Evolutionary conservation across 2,329 filamentous ascomycete genomes (phyloP).

Genomic region (Dryadomyces sulphureus): DNA sequence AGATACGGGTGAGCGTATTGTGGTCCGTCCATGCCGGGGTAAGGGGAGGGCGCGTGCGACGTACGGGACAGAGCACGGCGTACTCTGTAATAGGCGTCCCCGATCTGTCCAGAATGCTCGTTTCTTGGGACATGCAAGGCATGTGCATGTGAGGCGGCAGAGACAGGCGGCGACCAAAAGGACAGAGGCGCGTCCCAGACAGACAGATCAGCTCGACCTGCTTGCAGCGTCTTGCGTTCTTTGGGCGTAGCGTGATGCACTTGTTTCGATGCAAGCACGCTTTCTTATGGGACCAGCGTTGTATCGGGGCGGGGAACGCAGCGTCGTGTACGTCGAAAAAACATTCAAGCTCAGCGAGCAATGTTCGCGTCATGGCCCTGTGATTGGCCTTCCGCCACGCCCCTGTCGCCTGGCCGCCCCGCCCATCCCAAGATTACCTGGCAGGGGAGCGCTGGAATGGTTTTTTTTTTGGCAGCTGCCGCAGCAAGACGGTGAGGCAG

Average conservation of each 20-base stretch:
- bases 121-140: too few relatives aligned
- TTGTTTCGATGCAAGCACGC: background rate
- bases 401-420: background rate
- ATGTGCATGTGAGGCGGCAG: too few relatives aligned
- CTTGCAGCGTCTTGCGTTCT: background rate
- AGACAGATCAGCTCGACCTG: background rate
- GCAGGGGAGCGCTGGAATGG: background rate
- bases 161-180: background rate
- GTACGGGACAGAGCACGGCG: too few relatives aligned
- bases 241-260: background rate
- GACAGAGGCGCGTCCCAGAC: background rate
- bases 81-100: too few relatives aligned
- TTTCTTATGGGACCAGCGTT: background rate
- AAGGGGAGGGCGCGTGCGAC: background rate
- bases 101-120: too few relatives aligned
- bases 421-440: constrained; percentile 2
- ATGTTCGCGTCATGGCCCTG: constrained; percentile 4
- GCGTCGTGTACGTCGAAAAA: constrained; percentile 1
- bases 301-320: background rate
- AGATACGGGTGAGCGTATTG: too few relatives aligned
- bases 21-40: background rate
- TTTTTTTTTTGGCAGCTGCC: background rate
- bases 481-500: too few relatives aligned
- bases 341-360: background rate
- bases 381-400: constrained; percentile 1